A percentile compares a stretch with the other conserved stretches of the same genome.
phyloP scores from a whole-genome alignment of 1,284 basidiomycete species.

The Ceratobasidium sp. region DNA sequence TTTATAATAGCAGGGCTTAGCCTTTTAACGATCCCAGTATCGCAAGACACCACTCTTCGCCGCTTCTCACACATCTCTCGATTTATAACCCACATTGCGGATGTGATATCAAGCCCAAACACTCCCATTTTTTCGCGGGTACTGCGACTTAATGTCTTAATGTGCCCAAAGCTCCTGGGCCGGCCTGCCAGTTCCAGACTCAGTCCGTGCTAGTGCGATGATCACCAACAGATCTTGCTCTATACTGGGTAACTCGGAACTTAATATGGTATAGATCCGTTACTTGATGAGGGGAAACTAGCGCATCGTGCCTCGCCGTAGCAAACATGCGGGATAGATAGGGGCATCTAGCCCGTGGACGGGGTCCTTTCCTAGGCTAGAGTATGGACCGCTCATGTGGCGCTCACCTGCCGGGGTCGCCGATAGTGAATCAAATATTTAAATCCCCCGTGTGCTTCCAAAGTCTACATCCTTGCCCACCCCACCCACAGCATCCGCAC shows the following conservation, averaged over 20 bases:
- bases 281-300: not conserved
- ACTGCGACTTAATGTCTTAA: not conserved
- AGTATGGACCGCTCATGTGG: slow-evolving; percentile 7
- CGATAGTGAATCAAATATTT: slow-evolving; percentile 17
- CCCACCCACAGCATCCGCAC: not conserved
- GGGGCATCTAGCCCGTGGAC: not conserved
- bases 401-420: slow-evolving; percentile 1
- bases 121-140: slow-evolving; percentile 1
- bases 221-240: slow-evolving; percentile 3
- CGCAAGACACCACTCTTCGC: not conserved
- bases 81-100: not conserved
- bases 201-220: slow-evolving; percentile 5
- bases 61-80: slow-evolving; percentile 1
- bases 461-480: not conserved
- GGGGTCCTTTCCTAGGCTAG: not conserved
- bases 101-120: not conserved
- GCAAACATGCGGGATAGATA: not conserved
- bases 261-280: slow-evolving; percentile 16
- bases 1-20: slow-evolving; percentile 2
- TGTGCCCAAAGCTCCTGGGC: not conserved
- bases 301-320: not conserved
- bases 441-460: not conserved
- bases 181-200: slow-evolving; percentile 23
- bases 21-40: not conserved
- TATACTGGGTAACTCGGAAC: not conserved